Evolutionary conservation across 768 basidiomycete species (phyloP), one percentile per base, ranked within the genome.

Genomic region (Saitozyma sp.): DNA sequence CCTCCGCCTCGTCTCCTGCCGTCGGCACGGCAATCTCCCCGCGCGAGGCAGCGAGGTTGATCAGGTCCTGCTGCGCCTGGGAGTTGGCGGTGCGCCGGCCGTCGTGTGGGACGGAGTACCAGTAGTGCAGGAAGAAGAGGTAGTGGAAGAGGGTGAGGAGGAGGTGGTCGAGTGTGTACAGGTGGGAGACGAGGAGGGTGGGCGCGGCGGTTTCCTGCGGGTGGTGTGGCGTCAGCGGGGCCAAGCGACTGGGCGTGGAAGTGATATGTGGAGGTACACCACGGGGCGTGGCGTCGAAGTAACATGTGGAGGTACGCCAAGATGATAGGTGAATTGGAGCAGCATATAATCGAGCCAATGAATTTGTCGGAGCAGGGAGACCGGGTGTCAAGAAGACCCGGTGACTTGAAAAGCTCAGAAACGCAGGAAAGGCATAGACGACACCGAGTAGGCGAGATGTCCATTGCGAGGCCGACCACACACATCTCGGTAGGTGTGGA

Each of bases 21-120:
- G 82, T 80, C 56, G 83, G 83, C 46, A 83, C 86, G 49, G 83
- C 83, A 45, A 87, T 82, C 53, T 80, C 78, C 0, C 76, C 78
- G 52, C 79, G 46, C 0, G 65, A 68, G 39, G 71, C 67, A 10
- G 79, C 79, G n/a, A 80, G 65, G 40, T 76, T 73, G 76, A 92
- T 89, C 77, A 99, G 86, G 48, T 87, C 89, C 75, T 90, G 81
- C 80, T 99, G 96, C 9, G 96, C 95, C 38, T 84, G 83, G 1
- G 93, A 97, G 77, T 95, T 91, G 65, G 85, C 85, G 41, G 86
- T 85, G 1, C 87, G 85, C 20, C 83, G 84, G 6, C 96, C 96
- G 70, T 99, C 93, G 75, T 99, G 96, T 0, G 93, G 89, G 1
- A 87, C 89, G 81, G 89, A 80, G 89, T 92, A 99, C 95, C 94